phyloP scores from a whole-genome alignment of 352 stramenopile species.

The Pythium diclinum region DNA sequence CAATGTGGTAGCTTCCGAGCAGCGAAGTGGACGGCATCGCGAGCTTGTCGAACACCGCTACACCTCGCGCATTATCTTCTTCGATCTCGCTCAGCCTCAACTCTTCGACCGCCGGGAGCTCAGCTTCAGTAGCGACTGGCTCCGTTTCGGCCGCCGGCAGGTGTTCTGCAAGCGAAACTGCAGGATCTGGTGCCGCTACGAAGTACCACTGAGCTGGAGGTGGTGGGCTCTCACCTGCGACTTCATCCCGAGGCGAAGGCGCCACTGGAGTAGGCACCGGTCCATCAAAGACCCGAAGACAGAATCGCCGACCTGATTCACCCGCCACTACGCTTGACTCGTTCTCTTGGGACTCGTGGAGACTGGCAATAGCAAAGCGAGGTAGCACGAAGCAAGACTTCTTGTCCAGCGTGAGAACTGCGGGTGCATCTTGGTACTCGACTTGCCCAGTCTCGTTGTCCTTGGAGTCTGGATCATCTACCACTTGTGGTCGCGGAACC shows the following conservation, averaged over 20 bases:
- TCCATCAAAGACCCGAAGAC: slow-evolving; percentile 43
- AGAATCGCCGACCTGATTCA: slow-evolving; percentile 36
- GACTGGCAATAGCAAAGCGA: slow-evolving; percentile 5
- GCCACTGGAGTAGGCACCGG: neutral
- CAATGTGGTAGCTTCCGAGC: slow-evolving; percentile 38
- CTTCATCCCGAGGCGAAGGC: slow-evolving; percentile 1
- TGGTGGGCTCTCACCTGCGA: neutral
- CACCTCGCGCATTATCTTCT: slow-evolving; percentile 21
- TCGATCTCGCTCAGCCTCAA: slow-evolving; percentile 15
- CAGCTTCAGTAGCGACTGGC: neutral
- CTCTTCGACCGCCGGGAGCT: neutral
- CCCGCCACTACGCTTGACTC: slow-evolving; percentile 22
- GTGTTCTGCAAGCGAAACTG: neutral
- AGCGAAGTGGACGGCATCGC: slow-evolving; percentile 30
- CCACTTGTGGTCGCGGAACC: neutral
- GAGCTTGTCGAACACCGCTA: slow-evolving; percentile 32
- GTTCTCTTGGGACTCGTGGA: slow-evolving; percentile 1
- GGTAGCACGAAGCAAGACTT: slow-evolving; percentile 10
- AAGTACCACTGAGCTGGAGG: slow-evolving; percentile 30
- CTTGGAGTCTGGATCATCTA: neutral
- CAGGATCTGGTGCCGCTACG: neutral
- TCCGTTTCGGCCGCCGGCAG: neutral
- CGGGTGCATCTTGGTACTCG: slow-evolving; percentile 12
- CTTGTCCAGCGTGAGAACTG: slow-evolving; percentile 18
- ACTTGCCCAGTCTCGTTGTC: neutral